Conservation (phyloP, 352 stramenopile species). For the Globisporangium emineosum region DNA sequence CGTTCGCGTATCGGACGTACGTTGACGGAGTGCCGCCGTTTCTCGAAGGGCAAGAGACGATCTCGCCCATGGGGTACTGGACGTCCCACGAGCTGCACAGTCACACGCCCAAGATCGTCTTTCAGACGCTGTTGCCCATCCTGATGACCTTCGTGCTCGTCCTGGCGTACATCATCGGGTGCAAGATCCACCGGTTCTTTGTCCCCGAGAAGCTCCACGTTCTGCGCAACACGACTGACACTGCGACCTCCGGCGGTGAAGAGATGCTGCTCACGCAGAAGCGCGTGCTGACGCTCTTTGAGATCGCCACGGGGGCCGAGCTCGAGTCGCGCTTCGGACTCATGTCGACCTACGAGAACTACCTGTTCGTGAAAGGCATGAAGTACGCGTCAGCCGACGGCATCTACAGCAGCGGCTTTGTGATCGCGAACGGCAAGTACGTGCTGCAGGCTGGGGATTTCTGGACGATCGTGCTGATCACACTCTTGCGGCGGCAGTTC, state of each 20-base stretch:
- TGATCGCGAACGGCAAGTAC: constrained; percentile 34
- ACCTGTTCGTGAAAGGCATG: constrained; percentile 26
- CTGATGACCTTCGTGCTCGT: background rate
- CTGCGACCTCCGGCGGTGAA: background rate
- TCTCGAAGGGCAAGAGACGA: background rate
- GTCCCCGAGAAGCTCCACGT: background rate
- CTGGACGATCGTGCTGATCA: constrained; percentile 29
- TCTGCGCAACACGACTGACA: background rate
- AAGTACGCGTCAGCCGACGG: too few species aligned
- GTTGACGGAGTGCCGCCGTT: background rate
- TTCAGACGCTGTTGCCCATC: background rate
- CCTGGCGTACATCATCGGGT: background rate
- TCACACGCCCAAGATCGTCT: background rate
- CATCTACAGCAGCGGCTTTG: constrained; percentile 35
- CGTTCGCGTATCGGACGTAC: background rate
- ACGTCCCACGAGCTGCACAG: background rate
- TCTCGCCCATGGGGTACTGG: constrained; percentile 8
- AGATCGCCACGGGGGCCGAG: constrained; percentile 24
- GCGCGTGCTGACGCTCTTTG: constrained; percentile 26
- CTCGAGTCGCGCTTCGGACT: constrained; percentile 17
- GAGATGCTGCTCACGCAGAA: constrained; percentile 4
- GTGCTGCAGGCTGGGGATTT: constrained; percentile 25
- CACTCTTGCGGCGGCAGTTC: constrained; percentile 16
- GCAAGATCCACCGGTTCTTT: background rate
- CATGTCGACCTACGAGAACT: constrained; percentile 13